A percentile compares a stretch with the other conserved stretches of the same genome.
Evolutionary conservation across 1,139 yeast species (phyloP).

Genomic region (Lodderomyces beijingensis): DNA sequence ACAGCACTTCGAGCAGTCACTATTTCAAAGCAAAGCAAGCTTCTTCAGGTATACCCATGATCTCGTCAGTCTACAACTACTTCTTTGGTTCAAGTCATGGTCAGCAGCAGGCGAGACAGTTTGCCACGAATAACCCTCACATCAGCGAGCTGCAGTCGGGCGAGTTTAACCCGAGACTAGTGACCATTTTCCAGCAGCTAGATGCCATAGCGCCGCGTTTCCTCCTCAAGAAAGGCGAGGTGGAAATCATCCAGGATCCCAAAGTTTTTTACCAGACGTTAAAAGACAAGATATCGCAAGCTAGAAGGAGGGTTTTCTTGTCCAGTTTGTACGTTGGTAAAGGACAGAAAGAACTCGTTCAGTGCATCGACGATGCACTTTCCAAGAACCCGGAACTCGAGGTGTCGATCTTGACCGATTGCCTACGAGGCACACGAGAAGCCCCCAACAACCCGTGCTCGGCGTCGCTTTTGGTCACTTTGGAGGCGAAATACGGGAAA

Average conservation of each 20-base stretch:
- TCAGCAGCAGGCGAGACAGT: slow-evolving; percentile 4
- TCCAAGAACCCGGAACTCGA: slow-evolving; percentile 53
- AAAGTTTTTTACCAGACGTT: slow-evolving; percentile 62
- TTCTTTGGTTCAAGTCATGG: slow-evolving; percentile 5
- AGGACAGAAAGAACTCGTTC: slow-evolving; percentile 67
- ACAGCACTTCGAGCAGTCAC: not conserved
- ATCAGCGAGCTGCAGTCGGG: slow-evolving; percentile 15
- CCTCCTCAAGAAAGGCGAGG: slow-evolving; percentile 52
- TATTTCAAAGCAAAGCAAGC: not conserved
- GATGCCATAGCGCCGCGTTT: slow-evolving; percentile 72
- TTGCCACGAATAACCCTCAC: slow-evolving; percentile 27
- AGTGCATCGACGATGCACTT: slow-evolving; percentile 58
- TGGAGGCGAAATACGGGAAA: slow-evolving; percentile 62
- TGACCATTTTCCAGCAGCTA: slow-evolving; percentile 50
- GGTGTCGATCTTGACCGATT: slow-evolving; percentile 78
- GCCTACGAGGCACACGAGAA: slow-evolving; percentile 89
- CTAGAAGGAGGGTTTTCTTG: slow-evolving; percentile 65
- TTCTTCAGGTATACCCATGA: slow-evolving; percentile 5
- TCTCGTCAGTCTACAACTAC: slow-evolving; percentile 8
- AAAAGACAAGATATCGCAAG: slow-evolving; percentile 48
- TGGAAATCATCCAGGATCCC: slow-evolving; percentile 66
- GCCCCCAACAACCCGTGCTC: slow-evolving; percentile 68
- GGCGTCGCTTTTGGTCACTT: slow-evolving; percentile 67
- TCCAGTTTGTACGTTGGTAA: slow-evolving; percentile 88
- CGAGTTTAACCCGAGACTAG: slow-evolving; percentile 46